Evolutionary conservation across 768 basidiomycete genomes (phyloP), one percentile per base, ranked within the genome.

Genomic region (Megacollybia marginata): DNA sequence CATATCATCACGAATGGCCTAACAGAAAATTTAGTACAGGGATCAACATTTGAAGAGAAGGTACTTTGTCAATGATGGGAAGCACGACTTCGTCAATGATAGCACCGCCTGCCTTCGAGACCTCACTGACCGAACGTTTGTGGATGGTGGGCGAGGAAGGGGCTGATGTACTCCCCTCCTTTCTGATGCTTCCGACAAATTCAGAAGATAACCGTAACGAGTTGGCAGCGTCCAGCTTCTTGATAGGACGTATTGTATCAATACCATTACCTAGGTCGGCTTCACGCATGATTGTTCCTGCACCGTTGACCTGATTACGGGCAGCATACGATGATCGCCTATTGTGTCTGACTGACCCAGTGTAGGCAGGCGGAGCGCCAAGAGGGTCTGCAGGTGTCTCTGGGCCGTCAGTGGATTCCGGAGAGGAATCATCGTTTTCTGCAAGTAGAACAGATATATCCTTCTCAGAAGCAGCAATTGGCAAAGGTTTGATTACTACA

Each of bases 231-330:
- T 96, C 92, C 31, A 95, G 83, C 59, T 89, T 91, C 76, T 94
- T 95, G 53, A 95, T 83, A 0, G 94, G 93, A 47, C 92, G 78
- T 58, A 98, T 91, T 1, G 94, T 98, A 58, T 89, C 90, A 42
- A 88, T 74, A 35, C 92, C 92, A 47, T 74, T 87, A 15, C 91
- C 92, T n/a, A 94, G 61, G 65, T 94, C 92, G 10, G 83, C 90
- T 57, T 84, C 83, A 40, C 78, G 78, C 57, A 93, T 68, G 8
- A 92, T 70, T 0, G 89, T 92, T 10, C 92, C 92, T 12, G 74
- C 58, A 35, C 78, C 82, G 50, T 73, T 70, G 15, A 73, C 65
- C 38, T 78, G 78, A 47, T 79, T 79, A 36, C 92, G 79, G 16
- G 81, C 85, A 40, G 85, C 83, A 66, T 89, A 92, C 1, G 89